Evolutionary conservation across 768 basidiomycete species (phyloP).

Genomic region (Clavaria fumosa): DNA sequence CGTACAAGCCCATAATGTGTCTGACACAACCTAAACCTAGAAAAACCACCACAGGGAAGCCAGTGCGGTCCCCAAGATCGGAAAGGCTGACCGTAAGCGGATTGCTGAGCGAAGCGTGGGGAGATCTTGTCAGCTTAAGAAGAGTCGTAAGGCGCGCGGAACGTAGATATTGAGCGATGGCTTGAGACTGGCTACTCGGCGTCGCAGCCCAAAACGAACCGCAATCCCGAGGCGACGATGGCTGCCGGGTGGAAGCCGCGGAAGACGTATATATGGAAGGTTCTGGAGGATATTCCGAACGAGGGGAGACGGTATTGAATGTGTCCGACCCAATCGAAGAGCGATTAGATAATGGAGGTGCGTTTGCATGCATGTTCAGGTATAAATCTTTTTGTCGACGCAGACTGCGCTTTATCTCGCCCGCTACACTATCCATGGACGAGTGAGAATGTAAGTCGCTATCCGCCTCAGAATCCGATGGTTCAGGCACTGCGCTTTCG

Average conservation of each 20-base stretch:
- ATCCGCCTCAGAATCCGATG: slow-evolving; percentile 38
- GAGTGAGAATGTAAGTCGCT: slow-evolving; percentile 59
- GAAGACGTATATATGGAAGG: slow-evolving; percentile 38
- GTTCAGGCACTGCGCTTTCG: slow-evolving; percentile 38
- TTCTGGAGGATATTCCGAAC: slow-evolving; percentile 36
- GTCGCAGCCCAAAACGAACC: slow-evolving; percentile 24
- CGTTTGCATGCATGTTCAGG: slow-evolving; percentile 23
- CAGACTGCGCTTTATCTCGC: slow-evolving; percentile 59
- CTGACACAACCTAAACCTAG: slow-evolving; percentile 89
- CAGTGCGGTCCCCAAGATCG: slow-evolving; percentile 75
- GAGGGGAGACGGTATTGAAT: slow-evolving; percentile 36
- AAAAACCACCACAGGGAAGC: slow-evolving; percentile 81
- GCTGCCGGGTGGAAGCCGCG: slow-evolving; percentile 28
- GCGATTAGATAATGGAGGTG: slow-evolving; percentile 30
- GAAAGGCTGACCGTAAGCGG: slow-evolving; percentile 83
- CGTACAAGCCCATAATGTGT: slow-evolving; percentile 88
- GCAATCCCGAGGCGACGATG: slow-evolving; percentile 33
- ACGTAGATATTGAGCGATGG: slow-evolving; percentile 74
- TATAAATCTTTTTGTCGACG: slow-evolving; percentile 8
- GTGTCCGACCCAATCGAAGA: slow-evolving; percentile 43
- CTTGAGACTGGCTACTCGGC: slow-evolving; percentile 41
- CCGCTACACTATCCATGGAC: slow-evolving; percentile 76
- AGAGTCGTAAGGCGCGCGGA: slow-evolving; percentile 77
- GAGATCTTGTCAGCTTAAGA: slow-evolving; percentile 61
- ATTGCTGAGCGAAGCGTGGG: slow-evolving; percentile 59